Evolutionary conservation across 805 yeast genomes (phyloP).

Genomic region (Isabelozyma gotoi): DNA sequence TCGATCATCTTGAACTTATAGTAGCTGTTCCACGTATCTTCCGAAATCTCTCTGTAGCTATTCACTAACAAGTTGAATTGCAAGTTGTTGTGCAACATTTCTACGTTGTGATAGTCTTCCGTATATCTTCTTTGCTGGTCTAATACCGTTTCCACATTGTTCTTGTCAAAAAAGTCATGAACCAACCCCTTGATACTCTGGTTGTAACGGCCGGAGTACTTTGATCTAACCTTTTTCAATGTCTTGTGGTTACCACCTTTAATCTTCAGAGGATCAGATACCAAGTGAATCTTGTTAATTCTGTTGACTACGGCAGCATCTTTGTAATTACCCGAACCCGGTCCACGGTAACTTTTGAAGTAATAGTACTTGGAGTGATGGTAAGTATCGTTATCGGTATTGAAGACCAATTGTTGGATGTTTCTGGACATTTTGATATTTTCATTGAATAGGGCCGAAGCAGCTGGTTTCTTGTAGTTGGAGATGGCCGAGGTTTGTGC

Average conservation of each 20-base stretch:
- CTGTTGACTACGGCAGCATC: conserved; percentile 42
- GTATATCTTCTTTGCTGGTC: conserved; percentile 26
- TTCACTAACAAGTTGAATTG: conserved; percentile 41
- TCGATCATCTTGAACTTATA: conserved; percentile 38
- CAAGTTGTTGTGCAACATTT: conserved; percentile 43
- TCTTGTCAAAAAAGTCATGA: conserved; percentile 31
- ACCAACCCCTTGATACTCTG: conserved; percentile 37
- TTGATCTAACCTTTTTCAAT: conserved; percentile 16
- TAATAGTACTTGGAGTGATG: conserved; percentile 39
- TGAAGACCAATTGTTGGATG: conserved; percentile 33
- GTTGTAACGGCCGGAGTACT: conserved; percentile 12
- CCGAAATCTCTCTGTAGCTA: conserved; percentile 38
- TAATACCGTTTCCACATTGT: conserved; percentile 28
- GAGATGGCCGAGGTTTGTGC: conserved; percentile 8
- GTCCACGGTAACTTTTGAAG: conserved; percentile 41
- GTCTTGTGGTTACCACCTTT: conserved; percentile 2
- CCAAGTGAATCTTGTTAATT: conserved; percentile 34
- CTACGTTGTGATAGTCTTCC: conserved; percentile 39
- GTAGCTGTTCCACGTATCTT: conserved; percentile 39
- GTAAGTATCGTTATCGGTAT: conserved; percentile 34
- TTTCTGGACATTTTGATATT: conserved; percentile 28
- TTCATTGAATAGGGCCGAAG: conserved; percentile 24
- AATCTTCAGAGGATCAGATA: conserved; percentile 9
- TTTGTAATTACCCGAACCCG: conserved; percentile 46
- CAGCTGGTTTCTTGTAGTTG: conserved; percentile 6